A percentile compares a stretch with the other conserved stretches of the same genome.
These are phyloP conservation scores for Yamagishiella unicocca DNA, from an alignment of 139 green algal genomes.

Conservation along the genomic window DNA sequence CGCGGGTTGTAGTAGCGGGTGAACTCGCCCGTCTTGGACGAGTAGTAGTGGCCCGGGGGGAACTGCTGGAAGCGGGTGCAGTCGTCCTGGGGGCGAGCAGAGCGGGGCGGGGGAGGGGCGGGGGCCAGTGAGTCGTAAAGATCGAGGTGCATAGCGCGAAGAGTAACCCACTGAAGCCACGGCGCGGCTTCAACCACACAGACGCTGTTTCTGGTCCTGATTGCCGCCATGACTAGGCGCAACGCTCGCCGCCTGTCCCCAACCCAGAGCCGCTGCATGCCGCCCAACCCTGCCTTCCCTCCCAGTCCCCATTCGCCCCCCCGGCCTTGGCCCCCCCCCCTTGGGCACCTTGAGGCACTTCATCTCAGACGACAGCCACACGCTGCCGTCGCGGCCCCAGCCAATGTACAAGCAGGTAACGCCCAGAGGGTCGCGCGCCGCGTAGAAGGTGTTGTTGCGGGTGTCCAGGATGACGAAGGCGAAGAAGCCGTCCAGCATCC, in stretches of 20 bases:
- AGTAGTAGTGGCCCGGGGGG: constrained; percentile 84
- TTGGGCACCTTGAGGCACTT: constrained; percentile 94
- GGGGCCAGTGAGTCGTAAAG: neutral
- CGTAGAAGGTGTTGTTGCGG: constrained; percentile 76
- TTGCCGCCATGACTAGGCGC: no score
- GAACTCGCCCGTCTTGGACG: constrained; percentile 80
- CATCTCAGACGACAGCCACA: constrained; percentile 97
- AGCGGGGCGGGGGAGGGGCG: neutral
- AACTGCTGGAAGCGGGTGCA: constrained; percentile 76
- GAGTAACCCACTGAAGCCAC: neutral
- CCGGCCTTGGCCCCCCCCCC: no score
- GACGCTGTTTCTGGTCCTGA: no score
- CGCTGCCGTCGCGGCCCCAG: constrained; percentile 78
- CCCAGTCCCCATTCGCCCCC: neutral
- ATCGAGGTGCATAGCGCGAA: neutral
- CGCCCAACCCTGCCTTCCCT: no score
- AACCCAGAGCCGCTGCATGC: neutral
- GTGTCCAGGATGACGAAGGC: constrained; percentile 71
- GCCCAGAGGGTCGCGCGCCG: constrained; percentile 93
- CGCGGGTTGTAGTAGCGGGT: constrained; percentile 89
- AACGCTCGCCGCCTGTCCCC: neutral
- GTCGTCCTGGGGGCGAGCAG: constrained; percentile 62
- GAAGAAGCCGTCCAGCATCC: constrained; percentile 97
- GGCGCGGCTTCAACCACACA: no score
- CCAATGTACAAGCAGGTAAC: constrained; percentile 97